A percentile compares a stretch with the other conserved stretches of the same genome.
These are phyloP conservation scores for Paraglomus brasilianum DNA, from an alignment of 192 early-diverging fungal species.

Conservation along the genomic window DNA sequence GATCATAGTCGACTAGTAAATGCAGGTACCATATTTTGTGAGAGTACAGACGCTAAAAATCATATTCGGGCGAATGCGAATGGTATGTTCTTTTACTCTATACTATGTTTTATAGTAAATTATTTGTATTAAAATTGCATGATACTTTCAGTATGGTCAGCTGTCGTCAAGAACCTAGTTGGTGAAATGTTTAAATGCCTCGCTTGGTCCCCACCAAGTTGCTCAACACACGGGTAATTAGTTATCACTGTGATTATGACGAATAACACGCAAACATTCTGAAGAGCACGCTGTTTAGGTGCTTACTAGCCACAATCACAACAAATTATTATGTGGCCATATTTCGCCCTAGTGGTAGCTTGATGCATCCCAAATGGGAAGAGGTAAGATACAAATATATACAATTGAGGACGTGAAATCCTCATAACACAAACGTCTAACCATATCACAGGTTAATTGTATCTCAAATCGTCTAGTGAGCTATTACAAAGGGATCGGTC, in stretches of 20 bases:
- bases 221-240: background rate
- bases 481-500: no score
- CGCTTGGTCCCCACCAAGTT: slow-evolving; percentile 22
- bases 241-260: background rate
- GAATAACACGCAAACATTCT: no score
- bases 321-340: slow-evolving; percentile 27
- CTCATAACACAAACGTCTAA: no score
- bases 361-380: slow-evolving; percentile 1
- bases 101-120: background rate
- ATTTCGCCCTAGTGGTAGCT: slow-evolving; percentile 14
- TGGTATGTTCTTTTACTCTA: background rate
- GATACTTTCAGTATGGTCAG: background rate
- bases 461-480: no score
- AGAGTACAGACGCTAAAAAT: background rate
- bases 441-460: no score
- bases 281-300: background rate
- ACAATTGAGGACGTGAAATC: no score
- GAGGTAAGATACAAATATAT: slow-evolving; percentile 25
- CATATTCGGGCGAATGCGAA: slow-evolving; percentile 4
- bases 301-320: slow-evolving; percentile 25
- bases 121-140: background rate
- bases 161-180: background rate
- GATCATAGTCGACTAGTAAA: background rate
- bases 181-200: slow-evolving; percentile 22
- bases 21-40: background rate